Evolutionary conservation across 2,329 filamentous ascomycete species (phyloP), one percentile per base, ranked within the genome.

Genomic region (Nigrograna mackinnonii): DNA sequence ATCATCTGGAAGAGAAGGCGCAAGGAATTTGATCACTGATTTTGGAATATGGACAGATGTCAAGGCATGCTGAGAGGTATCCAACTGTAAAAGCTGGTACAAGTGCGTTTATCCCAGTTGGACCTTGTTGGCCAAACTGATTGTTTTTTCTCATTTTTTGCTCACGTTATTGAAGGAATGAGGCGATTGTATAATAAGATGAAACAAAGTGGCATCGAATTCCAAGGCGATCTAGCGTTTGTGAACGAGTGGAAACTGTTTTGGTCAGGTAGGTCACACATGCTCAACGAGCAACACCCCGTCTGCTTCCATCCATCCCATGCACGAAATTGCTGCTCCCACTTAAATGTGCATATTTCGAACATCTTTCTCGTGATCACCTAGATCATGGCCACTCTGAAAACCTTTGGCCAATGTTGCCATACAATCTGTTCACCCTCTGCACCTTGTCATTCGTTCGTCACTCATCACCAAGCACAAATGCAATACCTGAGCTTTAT

Each of bases 51-150:
- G 21, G 5, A 35, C 50, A 80, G 77, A 76, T 82, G 67, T 77
- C 79, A 16, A 72, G 80, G 30, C 80, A 83, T 65, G 77, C 69
- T 17, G 80, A 82, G 55, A 67, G 80, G 54, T 82, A 80, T 61
- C 79, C 80, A 1, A 83, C 79, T 0, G 60, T 58, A 24, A 71
- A 64, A 46, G 74, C 76, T 30, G 79, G 77, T 20, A 60, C 53
- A 35, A 71, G 79, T 79, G 69, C 40, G 75, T 75, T 37, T 32
- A 16, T 12, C 21, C 19, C n/a, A n/a, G n/a, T n/a, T n/a, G n/a
- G n/a, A n/a, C n/a, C n/a, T n/a, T n/a, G n/a, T n/a, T n/a, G n/a
- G n/a, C n/a, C 17, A 9, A 7, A 32, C 14, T 43, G 13, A 19
- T 4, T 36, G 38, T 13, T 28, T 43, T 22, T 28, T 19, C 16